Conservation (phyloP, 345 rosid species). For the Noccaea bulbosa region DNA sequence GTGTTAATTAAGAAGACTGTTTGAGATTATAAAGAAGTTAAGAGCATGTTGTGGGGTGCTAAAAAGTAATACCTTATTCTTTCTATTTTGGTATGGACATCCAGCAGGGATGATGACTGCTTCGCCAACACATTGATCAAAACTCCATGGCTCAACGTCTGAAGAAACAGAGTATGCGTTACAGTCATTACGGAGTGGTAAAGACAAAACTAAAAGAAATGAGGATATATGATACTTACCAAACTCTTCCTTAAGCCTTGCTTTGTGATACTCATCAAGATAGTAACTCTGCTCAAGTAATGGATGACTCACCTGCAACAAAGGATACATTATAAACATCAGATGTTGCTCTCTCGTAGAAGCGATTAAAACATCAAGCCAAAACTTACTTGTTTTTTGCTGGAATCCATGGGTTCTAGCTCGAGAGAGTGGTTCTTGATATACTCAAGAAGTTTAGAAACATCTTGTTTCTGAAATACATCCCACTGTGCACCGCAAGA, state of each 20-base stretch:
- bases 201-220: slow-evolving; percentile 13
- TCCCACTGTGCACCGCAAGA: slow-evolving; percentile 92
- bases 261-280: slow-evolving; percentile 73
- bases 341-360: slow-evolving; percentile 20
- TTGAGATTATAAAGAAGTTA: background rate
- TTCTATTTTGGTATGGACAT: slow-evolving; percentile 89
- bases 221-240: slow-evolving; percentile 52
- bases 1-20: slow-evolving; percentile 10
- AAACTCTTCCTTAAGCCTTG: slow-evolving; percentile 84
- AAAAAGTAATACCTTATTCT: slow-evolving; percentile 61
- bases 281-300: slow-evolving; percentile 82
- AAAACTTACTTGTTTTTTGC: slow-evolving; percentile 59
- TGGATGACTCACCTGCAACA: slow-evolving; percentile 76
- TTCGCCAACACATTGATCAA: slow-evolving; percentile 92
- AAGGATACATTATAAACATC: slow-evolving; percentile 13
- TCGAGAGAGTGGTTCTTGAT: slow-evolving; percentile 67
- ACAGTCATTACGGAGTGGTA: slow-evolving; percentile 10
- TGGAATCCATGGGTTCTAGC: slow-evolving; percentile 48
- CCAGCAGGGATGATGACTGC: slow-evolving; percentile 93
- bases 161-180: slow-evolving; percentile 25
- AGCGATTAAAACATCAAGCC: slow-evolving; percentile 8
- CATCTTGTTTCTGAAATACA: slow-evolving; percentile 88
- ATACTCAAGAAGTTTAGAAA: slow-evolving; percentile 78
- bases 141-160: slow-evolving; percentile 96
- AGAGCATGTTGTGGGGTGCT: background rate